These are phyloP conservation scores for Circinella minor DNA, from an alignment of 371 early-diverging fungal species.

Conservation along the genomic window DNA sequence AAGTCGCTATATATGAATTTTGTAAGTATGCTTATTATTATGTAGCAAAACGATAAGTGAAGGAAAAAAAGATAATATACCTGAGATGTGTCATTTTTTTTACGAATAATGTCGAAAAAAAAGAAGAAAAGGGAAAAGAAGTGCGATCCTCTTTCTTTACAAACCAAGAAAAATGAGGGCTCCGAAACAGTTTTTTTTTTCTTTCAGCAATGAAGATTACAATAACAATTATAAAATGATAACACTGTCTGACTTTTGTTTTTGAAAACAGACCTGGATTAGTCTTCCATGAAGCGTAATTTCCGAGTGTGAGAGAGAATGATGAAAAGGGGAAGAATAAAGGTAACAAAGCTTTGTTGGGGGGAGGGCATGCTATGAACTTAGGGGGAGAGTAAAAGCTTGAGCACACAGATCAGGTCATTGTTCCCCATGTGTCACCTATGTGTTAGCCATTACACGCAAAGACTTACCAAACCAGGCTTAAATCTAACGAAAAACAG, in stretches of 20 bases:
- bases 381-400: background rate
- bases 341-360: too few relatives aligned
- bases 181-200: too few relatives aligned
- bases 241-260: too few relatives aligned
- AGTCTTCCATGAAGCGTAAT: too few relatives aligned
- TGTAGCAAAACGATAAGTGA: background rate
- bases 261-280: too few relatives aligned
- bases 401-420: slow-evolving; percentile 8
- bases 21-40: too few relatives aligned
- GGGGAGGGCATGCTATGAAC: too few relatives aligned
- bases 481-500: background rate
- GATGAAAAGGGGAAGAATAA: too few relatives aligned
- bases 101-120: background rate
- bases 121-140: background rate
- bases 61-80: slow-evolving; percentile 18
- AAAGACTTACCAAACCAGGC: background rate
- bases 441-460: background rate
- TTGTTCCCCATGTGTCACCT: slow-evolving; percentile 10
- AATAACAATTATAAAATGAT: too few relatives aligned
- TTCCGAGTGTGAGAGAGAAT: too few relatives aligned
- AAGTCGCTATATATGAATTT: slow-evolving; percentile 34
- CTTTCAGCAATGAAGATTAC: too few relatives aligned
- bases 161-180: slow-evolving; percentile 8
- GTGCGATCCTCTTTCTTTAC: too few relatives aligned
- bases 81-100: slow-evolving; percentile 43